Base-by-base conservation (phyloP, 169 alveolate genomes). In the Miamiensis avidus region DNA sequence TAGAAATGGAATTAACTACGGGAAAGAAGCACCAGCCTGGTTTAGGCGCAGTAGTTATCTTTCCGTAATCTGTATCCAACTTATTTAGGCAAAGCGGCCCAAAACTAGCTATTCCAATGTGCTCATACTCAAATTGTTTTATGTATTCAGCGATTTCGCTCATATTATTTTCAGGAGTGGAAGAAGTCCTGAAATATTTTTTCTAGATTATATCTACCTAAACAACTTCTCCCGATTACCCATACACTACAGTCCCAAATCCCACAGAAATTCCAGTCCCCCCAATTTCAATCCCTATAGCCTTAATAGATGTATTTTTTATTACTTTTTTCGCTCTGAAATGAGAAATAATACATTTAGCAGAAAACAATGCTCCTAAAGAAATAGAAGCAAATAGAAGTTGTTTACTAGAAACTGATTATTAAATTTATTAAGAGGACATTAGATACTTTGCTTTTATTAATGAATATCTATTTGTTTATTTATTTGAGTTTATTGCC, bases 21-120 rank as follows among this genome's bases (percentile, higher is more conserved):
- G 86, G 87, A 86, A 64, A 92, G 78, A 88, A 85, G 69, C 65
- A 32, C 97, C 97, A 94, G 4, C 82, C 90, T n/a, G 76, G 85
- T 89, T 95, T 95, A 25, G 97, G 96, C 29, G 96, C 89, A 25
- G 89, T 89, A 65, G 93, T 89, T 25, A 93, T 93, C 29, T 73
- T 78, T 49, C 97, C 97, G 85, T 85, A 93, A n/a, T 88, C 34
- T 0, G 86, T 78, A 30, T 87, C 65, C 28, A 34, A 73, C 72
- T 87, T 82, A 85, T 95, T 90, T 28, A 91, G 78, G 30, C 92
- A 81, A 30, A 91, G 64, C 25, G 96, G 96, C 1, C 96, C 96
- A 81, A 94, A 94, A 27, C 95, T 86, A n/a, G 96, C 96, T n/a
- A 94, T 89, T 30, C 96, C 95, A 31, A 93, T 75, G 28, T 83